A percentile compares a stretch with the other conserved stretches of the same genome.
These are phyloP conservation scores for Nidula microcarpa DNA, from an alignment of 768 basidiomycete species.

Conservation along the genomic window DNA sequence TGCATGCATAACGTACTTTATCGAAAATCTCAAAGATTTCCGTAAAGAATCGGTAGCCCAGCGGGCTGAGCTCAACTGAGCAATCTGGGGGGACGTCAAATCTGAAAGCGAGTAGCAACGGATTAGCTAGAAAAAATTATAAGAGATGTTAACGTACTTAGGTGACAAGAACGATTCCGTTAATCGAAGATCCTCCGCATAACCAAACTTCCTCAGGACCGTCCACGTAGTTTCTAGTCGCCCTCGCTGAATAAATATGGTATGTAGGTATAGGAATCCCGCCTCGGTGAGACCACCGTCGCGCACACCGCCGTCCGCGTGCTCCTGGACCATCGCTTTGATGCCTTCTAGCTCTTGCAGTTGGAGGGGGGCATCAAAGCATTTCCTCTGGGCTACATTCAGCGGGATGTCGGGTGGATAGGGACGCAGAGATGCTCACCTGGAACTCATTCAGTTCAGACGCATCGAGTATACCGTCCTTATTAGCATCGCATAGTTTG, in stretches of 20 bases:
- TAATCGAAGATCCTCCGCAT: constrained; percentile 89
- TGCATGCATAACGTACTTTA: constrained; percentile 47
- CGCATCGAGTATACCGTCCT: constrained; percentile 88
- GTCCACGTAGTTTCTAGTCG: constrained; percentile 98
- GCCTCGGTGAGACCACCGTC: constrained; percentile 85
- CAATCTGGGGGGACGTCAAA: constrained; percentile 94
- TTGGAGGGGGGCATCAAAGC: constrained; percentile 92
- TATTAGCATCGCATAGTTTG: constrained; percentile 92
- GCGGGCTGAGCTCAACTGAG: constrained; percentile 91
- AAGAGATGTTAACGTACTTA: constrained; percentile 52
- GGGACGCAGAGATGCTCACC: constrained; percentile 37
- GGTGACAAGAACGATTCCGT: constrained; percentile 86
- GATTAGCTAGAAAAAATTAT: constrained; percentile 6
- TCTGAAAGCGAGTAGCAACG: constrained; percentile 32
- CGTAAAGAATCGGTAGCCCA: constrained; percentile 95
- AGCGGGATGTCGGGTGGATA: neutral
- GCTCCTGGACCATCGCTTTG: constrained; percentile 82
- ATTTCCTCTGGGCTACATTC: constrained; percentile 65
- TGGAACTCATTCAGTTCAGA: constrained; percentile 96
- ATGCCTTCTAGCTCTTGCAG: constrained; percentile 95
- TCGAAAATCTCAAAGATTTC: constrained; percentile 96
- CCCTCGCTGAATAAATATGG: constrained; percentile 94
- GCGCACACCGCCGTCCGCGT: constrained; percentile 71
- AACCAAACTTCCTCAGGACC: constrained; percentile 91
- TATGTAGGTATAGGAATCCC: constrained; percentile 93